Evolutionary conservation across 164 flowering plant species (phyloP), one percentile per base, ranked within the genome.

Genomic region (Liriodendron chinense): DNA sequence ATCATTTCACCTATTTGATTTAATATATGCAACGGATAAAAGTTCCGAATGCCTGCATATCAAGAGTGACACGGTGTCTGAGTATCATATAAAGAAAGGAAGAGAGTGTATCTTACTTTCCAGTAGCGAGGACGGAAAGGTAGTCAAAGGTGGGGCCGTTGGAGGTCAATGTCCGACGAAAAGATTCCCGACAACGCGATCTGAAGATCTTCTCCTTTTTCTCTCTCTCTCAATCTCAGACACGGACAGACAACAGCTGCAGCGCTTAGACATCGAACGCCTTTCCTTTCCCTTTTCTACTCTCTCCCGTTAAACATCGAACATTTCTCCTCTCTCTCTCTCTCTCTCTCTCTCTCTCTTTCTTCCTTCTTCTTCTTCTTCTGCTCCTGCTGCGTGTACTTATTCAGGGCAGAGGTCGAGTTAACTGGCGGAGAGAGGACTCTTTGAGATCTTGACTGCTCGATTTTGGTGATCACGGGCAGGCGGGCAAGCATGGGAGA

Each of bases 181-280:
- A 77, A 34, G 57, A 77, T 74, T 78, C 74, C 80, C 80, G 80
- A 78, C 80, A 78, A 57, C 23, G 64, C 47, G 47, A 78, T 78
- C 80, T 74, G 57, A 69, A 61, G 77, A 74, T 74, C 65, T 71
- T 59, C 4, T 25, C 14, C 47, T 26, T 56, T 74, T 65, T 59
- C 53, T 34, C 43, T 34, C 5, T 34, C 43, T 34, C 43, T 34
- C 43, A 34, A 34, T 34, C 43, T 34, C 43, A 34, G 43, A 34
- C 43, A 34, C 43, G 43, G 43, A 34, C 59, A 71, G 73, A 59
- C 65, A 47, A 65, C 10, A 47, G 69, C 59, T 48, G 22, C 61
- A 25, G 66, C 71, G 48, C 47, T 34, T 47, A 62, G 25, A 1
- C 12, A 5, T 71, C 73, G 73, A 71, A 71, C 73, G 12, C 20